phyloP scores from a whole-genome alignment of 179 eudicot genomes.

The Beta corolliflora region DNA sequence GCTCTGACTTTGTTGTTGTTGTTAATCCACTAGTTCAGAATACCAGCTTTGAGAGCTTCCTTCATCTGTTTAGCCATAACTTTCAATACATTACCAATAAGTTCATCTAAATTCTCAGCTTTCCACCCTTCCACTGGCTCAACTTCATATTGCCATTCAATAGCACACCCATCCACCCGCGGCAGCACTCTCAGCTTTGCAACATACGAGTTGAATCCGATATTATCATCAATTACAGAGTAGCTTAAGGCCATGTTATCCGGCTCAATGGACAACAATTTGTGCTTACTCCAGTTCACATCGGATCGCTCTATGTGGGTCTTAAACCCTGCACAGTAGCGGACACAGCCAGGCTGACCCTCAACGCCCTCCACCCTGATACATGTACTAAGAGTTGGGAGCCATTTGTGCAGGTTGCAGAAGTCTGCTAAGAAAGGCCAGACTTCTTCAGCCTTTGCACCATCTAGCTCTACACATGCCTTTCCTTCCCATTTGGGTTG shows the following conservation, averaged over 20 bases:
- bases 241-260: constrained; percentile 21
- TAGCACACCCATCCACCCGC: constrained; percentile 17
- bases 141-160: constrained; percentile 36
- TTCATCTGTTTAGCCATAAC: constrained; percentile 29
- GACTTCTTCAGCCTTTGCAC: constrained; percentile 19
- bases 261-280: constrained; percentile 26
- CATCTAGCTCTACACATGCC: constrained; percentile 23
- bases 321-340: constrained; percentile 35
- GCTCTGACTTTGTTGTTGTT: no score
- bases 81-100: constrained; percentile 30
- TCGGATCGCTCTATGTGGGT: constrained; percentile 23
- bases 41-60: constrained; percentile 26
- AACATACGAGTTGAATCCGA: constrained; percentile 33
- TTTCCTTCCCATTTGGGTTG: constrained; percentile 28
- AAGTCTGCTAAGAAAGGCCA: constrained; percentile 34
- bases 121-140: constrained; percentile 34
- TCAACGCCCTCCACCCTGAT: constrained; percentile 27
- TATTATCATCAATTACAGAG: constrained; percentile 32
- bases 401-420: constrained; percentile 34
- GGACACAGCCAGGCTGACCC: constrained; percentile 31
- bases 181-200: constrained; percentile 28
- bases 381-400: constrained; percentile 27
- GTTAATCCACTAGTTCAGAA: not conserved
- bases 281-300: constrained; percentile 32
- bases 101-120: constrained; percentile 14